phyloP scores from a whole-genome alignment of 805 yeast species.

The Myxozyma monticola region DNA sequence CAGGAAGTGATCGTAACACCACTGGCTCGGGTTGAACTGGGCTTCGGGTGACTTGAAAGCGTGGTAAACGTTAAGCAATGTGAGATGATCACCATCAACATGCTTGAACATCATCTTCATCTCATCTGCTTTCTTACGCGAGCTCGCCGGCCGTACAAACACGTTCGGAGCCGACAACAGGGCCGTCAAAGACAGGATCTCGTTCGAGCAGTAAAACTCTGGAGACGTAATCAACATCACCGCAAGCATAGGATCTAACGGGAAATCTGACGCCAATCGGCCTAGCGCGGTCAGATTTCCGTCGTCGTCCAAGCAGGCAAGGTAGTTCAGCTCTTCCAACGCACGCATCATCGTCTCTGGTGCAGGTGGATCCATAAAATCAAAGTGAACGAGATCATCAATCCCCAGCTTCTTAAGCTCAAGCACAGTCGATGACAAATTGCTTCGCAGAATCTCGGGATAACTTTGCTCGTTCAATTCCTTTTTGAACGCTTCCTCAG shows the following conservation, averaged over 20 bases:
- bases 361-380: slow-evolving; percentile 99
- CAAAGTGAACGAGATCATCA: slow-evolving; percentile 95
- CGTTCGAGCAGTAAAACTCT: slow-evolving; percentile 82
- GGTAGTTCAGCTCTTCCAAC: slow-evolving; percentile 86
- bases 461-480: slow-evolving; percentile 93
- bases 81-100: slow-evolving; percentile 92
- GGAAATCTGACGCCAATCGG: slow-evolving; percentile 86
- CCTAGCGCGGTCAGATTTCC: slow-evolving; percentile 90
- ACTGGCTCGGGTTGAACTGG: slow-evolving; percentile 55
- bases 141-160: slow-evolving; percentile 89
- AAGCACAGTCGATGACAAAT: slow-evolving; percentile 85
- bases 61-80: slow-evolving; percentile 82
- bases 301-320: slow-evolving; percentile 86
- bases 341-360: slow-evolving; percentile 99
- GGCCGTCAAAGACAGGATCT: slow-evolving; percentile 83
- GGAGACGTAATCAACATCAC: slow-evolving; percentile 89
- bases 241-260: slow-evolving; percentile 92
- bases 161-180: slow-evolving; percentile 89
- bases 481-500: slow-evolving; percentile 93
- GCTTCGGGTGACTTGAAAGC: slow-evolving; percentile 80
- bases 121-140: slow-evolving; percentile 87
- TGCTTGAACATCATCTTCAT: slow-evolving; percentile 85
- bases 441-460: slow-evolving; percentile 91
- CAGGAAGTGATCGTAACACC: slow-evolving; percentile 91
- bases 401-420: slow-evolving; percentile 92